phyloP scores from a whole-genome alignment of 129 eudicot species.

The Flaveria robusta region DNA sequence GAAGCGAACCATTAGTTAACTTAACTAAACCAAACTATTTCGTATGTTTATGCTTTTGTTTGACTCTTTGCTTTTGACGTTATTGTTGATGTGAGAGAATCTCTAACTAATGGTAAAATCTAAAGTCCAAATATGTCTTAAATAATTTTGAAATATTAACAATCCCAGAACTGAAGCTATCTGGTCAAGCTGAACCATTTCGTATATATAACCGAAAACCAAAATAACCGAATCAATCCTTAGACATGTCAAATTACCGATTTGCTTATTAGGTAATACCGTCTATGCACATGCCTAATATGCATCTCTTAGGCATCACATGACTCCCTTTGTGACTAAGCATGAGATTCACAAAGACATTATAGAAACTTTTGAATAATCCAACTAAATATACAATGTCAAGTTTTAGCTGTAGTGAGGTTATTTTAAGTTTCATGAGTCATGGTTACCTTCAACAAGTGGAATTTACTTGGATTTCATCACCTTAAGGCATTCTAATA shows the following conservation, averaged over 20 bases:
- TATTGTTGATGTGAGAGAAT: background rate
- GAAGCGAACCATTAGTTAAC: no score
- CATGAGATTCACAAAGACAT: background rate
- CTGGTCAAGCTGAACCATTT: background rate
- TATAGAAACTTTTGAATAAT: background rate
- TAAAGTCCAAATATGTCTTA: background rate
- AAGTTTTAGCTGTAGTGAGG: constrained; percentile 3
- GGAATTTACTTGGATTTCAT: background rate
- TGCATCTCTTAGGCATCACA: background rate
- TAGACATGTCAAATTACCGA: no score
- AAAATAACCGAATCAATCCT: no score
- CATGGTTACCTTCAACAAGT: background rate
- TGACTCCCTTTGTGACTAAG: constrained; percentile 7
- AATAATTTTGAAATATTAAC: no score
- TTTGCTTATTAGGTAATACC: no score
- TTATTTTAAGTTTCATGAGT: background rate
- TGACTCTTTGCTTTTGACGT: no score
- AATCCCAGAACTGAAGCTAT: background rate
- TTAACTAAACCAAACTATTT: no score
- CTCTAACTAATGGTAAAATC: background rate
- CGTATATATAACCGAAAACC: no score
- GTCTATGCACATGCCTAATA: no score
- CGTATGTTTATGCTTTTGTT: no score
- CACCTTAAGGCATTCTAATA: background rate
- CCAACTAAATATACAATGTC: constrained; percentile 11